These are phyloP conservation scores for Naganishia antarctica DNA, from an alignment of 768 basidiomycete species.

Conservation along the genomic window DNA sequence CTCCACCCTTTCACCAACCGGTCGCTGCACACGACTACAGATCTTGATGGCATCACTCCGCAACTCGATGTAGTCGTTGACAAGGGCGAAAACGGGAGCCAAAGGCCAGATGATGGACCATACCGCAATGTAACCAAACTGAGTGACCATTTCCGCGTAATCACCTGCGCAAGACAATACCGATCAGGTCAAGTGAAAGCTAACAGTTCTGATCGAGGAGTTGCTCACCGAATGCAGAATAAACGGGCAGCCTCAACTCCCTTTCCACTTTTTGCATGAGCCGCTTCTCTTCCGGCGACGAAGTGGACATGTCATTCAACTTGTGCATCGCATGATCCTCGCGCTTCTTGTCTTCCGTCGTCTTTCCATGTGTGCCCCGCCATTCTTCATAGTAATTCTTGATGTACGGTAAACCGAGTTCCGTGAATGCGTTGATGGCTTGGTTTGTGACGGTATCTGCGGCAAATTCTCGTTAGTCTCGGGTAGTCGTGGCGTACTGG, in stretches of 20 bases:
- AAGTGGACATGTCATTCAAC: constrained; percentile 5
- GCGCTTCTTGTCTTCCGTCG: constrained; percentile 1
- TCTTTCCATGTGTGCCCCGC: constrained; percentile 11
- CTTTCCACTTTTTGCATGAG: constrained; percentile 73
- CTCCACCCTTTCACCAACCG: constrained; percentile 79
- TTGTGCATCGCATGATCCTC: background rate
- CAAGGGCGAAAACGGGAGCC: constrained; percentile 74
- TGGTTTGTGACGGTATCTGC: constrained; percentile 51
- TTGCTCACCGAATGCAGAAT: constrained; percentile 62
- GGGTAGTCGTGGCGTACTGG: too few species aligned
- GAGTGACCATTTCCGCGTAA: constrained; percentile 91
- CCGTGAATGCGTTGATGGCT: constrained; percentile 67
- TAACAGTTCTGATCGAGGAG: background rate
- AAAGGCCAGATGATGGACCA: constrained; percentile 95
- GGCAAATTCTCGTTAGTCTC: background rate
- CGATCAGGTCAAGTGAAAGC: background rate
- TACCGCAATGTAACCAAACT: constrained; percentile 81
- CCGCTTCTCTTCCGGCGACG: constrained; percentile 56
- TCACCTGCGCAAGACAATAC: constrained; percentile 52
- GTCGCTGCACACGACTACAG: constrained; percentile 72
- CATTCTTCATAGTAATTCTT: constrained; percentile 55
- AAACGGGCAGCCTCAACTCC: constrained; percentile 74
- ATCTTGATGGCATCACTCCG: constrained; percentile 96
- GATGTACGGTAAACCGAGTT: constrained; percentile 75
- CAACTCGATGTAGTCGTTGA: constrained; percentile 86